phyloP scores from a whole-genome alignment of 441 rosid genomes.

The Aleurites moluccanus region DNA sequence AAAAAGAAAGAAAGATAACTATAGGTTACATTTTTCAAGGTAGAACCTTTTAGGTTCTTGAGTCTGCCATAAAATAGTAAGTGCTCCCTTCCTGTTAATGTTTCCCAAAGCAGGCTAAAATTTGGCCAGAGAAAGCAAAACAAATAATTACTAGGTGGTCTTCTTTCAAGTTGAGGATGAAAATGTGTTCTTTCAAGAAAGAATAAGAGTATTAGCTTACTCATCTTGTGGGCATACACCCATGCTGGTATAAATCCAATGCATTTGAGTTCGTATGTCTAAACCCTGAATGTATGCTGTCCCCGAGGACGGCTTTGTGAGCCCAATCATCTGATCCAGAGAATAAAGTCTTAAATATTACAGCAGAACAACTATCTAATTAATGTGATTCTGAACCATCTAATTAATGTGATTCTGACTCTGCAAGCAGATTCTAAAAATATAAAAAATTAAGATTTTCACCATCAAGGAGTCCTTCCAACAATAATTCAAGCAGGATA shows the following conservation, averaged over 20 bases:
- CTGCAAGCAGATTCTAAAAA: background rate
- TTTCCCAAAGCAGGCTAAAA: constrained; percentile 88
- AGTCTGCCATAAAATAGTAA: constrained; percentile 88
- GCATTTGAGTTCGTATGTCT: constrained; percentile 68
- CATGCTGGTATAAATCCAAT: constrained; percentile 74
- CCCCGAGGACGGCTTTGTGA: constrained; percentile 77
- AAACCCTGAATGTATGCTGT: constrained; percentile 75
- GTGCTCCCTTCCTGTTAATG: constrained; percentile 89
- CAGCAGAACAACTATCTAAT: background rate
- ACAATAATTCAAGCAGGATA: background rate
- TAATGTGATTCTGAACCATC: constrained; percentile 1
- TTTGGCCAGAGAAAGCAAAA: constrained; percentile 9
- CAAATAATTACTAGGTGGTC: background rate
- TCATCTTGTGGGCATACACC: constrained; percentile 95
- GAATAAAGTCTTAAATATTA: constrained; percentile 17
- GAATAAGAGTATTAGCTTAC: constrained; percentile 40
- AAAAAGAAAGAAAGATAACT: background rate
- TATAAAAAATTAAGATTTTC: background rate
- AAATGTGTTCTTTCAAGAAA: constrained; percentile 1
- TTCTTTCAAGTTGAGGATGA: constrained; percentile 4
- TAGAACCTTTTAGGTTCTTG: constrained; percentile 74
- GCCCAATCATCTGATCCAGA: constrained; percentile 81
- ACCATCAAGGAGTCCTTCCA: background rate
- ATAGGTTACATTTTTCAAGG: constrained; percentile 50
- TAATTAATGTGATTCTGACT: constrained; percentile 7